Base-by-base conservation (phyloP, 2,329 filamentous ascomycete species). In the Alternaria sp. region DNA sequence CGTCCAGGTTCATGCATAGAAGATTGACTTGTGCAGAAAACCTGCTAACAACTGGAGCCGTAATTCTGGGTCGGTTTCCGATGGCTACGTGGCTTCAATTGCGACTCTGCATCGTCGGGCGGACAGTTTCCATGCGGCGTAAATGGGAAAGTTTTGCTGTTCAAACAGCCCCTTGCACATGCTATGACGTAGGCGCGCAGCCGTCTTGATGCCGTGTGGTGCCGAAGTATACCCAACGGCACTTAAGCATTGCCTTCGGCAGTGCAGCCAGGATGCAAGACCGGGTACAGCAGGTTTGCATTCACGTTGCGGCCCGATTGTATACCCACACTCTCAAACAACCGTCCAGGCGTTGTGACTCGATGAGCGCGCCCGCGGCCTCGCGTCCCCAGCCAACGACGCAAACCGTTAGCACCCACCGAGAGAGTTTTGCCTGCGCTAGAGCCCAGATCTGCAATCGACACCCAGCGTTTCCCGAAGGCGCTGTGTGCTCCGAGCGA, bases 51-150 rank as follows among this genome's bases (percentile, higher is more conserved):
- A 47, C 12, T 15, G 19, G 44, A 36, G n/a, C 25, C 19, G 30
- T 52, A 26, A 19, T 44, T 36, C 55, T 45, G 36, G 56, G 21
- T 13, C 15, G 17, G 30, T n/a, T 19, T 17, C 25, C 50, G 51
- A 28, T 8, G 23, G 59, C 63, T 67, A 67, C 62, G 65, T 67
- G 65, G 65, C 65, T 67, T 57, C 53, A 25, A 30, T 62, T 30
- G 49, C 15, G 40, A 19, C 28, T 19, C n/a, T 11, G 52, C 45
- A 46, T 49, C 28, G 21, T 19, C 28, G 19, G 49, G 49, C 30
- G 30, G 49, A n/a, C 23, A 36, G 49, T 32, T 17, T 57, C 32
- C 45, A 17, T 19, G 44, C 23, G 12, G 21, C 13, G 23, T 36
- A 17, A 50, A 40, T 25, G 32, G 32, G 13, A 51, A 43, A 30